Base-by-base conservation (phyloP, 768 basidiomycete genomes). In the Lactarius trivialis region DNA sequence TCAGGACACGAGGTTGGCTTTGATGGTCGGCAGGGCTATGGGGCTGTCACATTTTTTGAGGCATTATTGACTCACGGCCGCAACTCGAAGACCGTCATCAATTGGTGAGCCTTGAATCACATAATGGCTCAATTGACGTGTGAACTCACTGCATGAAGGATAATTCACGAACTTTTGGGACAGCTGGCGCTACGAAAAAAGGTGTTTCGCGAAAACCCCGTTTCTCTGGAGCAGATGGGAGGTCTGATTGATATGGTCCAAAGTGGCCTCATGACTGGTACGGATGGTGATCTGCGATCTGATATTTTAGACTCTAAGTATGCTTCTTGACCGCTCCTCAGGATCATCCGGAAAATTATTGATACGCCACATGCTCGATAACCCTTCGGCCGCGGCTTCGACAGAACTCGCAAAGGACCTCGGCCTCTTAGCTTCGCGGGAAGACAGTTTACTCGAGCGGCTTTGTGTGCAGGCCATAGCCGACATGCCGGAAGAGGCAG, bases 161-260 rank as follows among this genome's bases (percentile, higher is more conserved):
- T 98, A 74, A 85, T 85, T 3, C 91, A 98, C 62, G 91, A 95
- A 63, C 78, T 97, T 0, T 75, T 95, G 2, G 93, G 93, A 0
- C 87, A 89, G 66, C 78, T 98, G 3, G 76, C 86, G 1, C 78
- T 79, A 33, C 80, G 82, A 45, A 77, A 81, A 51, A 77, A 79
- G 21, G 80, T 83, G 37, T 84, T 86, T 71, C 70, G 72, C 39
- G 77, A 83, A 8, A 87, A 87, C 58, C 78, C 85, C 0, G 68
- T 97, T 12, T 78, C 85, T 6, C 74, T 79, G 0, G 73, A 70
- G 12, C 85, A 90, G 68, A 76, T 99, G 73, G 87, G 89, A 7
- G 81, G 86, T 60, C 73, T 99, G 41, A 79, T 98, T 41, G 87
- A 89, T 66, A 74, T 94, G 63, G 85, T 98, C 1, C 81, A 85